These are phyloP conservation scores for Aurinia saxatilis DNA, from an alignment of 345 rosid species.

Conservation along the genomic window DNA sequence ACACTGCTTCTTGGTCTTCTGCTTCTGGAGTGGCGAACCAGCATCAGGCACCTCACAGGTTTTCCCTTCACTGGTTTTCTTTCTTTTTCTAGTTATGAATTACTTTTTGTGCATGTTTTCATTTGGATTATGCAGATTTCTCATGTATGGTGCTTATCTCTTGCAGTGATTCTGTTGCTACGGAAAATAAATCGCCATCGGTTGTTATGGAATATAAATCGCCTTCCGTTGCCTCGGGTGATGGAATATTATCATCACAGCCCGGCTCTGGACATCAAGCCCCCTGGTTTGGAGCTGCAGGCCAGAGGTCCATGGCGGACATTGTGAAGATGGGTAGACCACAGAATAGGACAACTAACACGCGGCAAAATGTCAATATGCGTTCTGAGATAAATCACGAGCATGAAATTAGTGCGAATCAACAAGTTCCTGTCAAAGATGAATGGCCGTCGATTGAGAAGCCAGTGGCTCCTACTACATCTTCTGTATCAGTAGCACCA, in stretches of 20 bases:
- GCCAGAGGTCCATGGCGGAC: constrained; percentile 94
- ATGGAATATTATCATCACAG: constrained; percentile 48
- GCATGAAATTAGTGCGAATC: constrained; percentile 34
- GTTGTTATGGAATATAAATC: constrained; percentile 41
- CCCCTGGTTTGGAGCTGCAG: constrained; percentile 76
- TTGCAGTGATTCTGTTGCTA: constrained; percentile 51
- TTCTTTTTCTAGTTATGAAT: background rate
- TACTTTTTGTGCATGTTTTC: constrained; percentile 1
- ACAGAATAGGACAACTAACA: constrained; percentile 38
- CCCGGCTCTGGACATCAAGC: constrained; percentile 57
- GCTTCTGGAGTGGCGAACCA: constrained; percentile 36
- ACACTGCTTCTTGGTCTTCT: constrained; percentile 45
- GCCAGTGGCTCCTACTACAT: constrained; percentile 34
- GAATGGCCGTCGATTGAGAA: constrained; percentile 65
- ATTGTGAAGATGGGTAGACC: constrained; percentile 98
- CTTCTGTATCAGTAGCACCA: constrained; percentile 45
- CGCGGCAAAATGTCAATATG: constrained; percentile 8
- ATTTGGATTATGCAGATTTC: constrained; percentile 6
- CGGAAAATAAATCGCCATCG: constrained; percentile 42
- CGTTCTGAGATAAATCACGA: constrained; percentile 35
- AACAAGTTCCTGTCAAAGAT: constrained; percentile 44
- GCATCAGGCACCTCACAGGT: constrained; percentile 48
- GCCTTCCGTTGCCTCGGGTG: constrained; percentile 32
- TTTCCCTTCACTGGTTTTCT: constrained; percentile 7
- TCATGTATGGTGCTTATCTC: constrained; percentile 22